Conservation (phyloP, 1,284 basidiomycete genomes). For the Heterobasidion occidentale region DNA sequence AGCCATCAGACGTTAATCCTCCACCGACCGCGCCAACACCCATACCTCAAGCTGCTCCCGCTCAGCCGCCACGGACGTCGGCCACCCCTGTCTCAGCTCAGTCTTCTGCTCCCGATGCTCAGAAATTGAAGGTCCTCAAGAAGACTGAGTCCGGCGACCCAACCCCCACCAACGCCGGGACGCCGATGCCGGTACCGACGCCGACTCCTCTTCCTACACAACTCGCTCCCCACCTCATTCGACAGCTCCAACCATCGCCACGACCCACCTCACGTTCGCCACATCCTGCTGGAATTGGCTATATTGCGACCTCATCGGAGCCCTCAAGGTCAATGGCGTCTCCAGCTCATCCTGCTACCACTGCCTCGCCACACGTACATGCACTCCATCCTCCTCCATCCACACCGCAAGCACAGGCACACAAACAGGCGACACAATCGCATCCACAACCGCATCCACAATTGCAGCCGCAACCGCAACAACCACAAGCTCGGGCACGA, state of each 20-base stretch:
- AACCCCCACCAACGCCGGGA: constrained; percentile 4
- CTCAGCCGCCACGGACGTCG: constrained; percentile 3
- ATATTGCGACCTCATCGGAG: background rate
- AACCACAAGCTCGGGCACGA: background rate
- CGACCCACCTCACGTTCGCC: constrained; percentile 12
- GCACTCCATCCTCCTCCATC: constrained; percentile 14
- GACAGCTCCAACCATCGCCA: constrained; percentile 4
- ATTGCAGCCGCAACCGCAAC: constrained; percentile 8
- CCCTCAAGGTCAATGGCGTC: constrained; percentile 5
- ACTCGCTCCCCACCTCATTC: constrained; percentile 8
- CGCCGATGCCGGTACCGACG: constrained; percentile 8
- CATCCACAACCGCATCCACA: constrained; percentile 9
- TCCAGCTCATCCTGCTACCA: background rate
- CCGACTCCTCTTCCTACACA: constrained; percentile 8
- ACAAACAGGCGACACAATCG: background rate
- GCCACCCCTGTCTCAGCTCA: constrained; percentile 5
- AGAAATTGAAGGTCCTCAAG: constrained; percentile 7
- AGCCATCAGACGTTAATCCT: background rate
- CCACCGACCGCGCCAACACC: background rate
- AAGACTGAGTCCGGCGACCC: constrained; percentile 6
- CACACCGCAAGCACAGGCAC: constrained; percentile 7
- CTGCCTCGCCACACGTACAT: constrained; percentile 5
- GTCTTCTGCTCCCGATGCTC: constrained; percentile 5
- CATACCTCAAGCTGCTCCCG: background rate
- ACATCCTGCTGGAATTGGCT: constrained; percentile 3